Base-by-base conservation (phyloP, 129 eudicot genomes). In the Arctium lappa region DNA sequence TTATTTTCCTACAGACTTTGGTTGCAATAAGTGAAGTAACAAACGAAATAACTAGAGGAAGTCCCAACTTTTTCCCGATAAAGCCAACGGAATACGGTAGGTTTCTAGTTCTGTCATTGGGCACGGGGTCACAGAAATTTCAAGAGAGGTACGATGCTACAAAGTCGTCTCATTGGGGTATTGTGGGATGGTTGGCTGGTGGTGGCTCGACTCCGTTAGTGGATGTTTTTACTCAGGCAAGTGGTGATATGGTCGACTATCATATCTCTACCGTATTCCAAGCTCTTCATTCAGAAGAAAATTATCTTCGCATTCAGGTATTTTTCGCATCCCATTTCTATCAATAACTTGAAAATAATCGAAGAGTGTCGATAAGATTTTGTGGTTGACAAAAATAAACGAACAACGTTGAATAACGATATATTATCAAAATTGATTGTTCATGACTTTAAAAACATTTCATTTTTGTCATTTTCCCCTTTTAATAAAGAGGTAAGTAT, bases 281-380 rank as follows among this genome's bases (percentile, higher is more conserved):
- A 66, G 82, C 95, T 36, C 85, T 83, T 65, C 76, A 80, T 34
- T 85, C 88, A 3, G 76, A 79, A 32, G 85, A 81, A 22, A 78
- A 83, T 50, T 91, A 91, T 79, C 89, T 89, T 36, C 90, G 95
- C 9, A 85, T 91, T 73, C 95, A 91, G 83, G 94, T 90, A 79
- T 71, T 72, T 69, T 65, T 22, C 10, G 9, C 12, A 27, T 22
- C 8, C 11, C 15, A 27, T 18, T 60, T 66, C 5, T 3, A 66
- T 66, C 8, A 16, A 16, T 60, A 60, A 60, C 29, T 60, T n/a
- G 9, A 60, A 60, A n/a, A n/a, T 60, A 60, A n/a, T 60, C n/a
- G 29, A 60, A 1, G 29, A 16, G 8, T n/a, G 9, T 18, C 5
- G 7, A 2, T 16, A 16, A 16, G 7, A 4, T 4, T 16, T 60